A percentile compares a stretch with the other conserved stretches of the same genome.
Evolutionary conservation across 495 filamentous ascomycete genomes (phyloP).

Genomic region (Podospora pseudopauciseta): DNA sequence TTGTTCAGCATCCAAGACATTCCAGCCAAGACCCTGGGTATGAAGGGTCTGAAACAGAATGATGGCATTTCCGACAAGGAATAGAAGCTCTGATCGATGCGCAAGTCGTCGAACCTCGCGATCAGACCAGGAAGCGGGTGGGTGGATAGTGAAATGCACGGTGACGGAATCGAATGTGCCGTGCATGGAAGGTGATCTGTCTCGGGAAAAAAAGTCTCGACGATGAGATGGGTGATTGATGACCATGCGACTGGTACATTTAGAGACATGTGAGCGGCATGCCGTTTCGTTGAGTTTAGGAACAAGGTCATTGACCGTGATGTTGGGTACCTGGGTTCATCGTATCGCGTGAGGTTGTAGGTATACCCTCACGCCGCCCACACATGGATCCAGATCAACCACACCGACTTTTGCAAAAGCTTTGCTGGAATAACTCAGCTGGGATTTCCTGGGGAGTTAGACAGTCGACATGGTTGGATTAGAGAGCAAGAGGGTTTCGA

Average conservation of each 20-base stretch:
- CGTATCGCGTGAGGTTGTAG: no score
- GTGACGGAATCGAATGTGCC: background rate
- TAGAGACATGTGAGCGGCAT: no score
- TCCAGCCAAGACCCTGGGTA: background rate
- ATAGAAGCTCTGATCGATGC: slow-evolving; percentile 13
- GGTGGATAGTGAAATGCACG: background rate
- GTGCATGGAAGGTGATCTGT: background rate
- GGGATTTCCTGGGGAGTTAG: background rate
- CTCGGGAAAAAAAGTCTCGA: background rate
- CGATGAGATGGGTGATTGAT: background rate
- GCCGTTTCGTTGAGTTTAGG: no score
- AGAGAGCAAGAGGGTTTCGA: no score
- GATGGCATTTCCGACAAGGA: slow-evolving; percentile 9
- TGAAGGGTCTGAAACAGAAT: slow-evolving; percentile 18
- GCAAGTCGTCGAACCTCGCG: background rate
- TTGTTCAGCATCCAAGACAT: background rate
- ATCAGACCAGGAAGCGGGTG: slow-evolving; percentile 5
- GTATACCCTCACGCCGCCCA: no score
- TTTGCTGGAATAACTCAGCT: background rate
- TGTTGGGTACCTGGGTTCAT: no score
- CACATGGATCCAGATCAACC: background rate
- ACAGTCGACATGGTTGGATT: background rate
- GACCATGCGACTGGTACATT: no score
- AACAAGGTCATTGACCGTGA: no score
- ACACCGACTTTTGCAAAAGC: background rate